Percentiles rank a stretch among this genome's conserved stretches.
Conservation (phyloP, 768 basidiomycete species). For the Rubroboletus pulcherrimus region DNA sequence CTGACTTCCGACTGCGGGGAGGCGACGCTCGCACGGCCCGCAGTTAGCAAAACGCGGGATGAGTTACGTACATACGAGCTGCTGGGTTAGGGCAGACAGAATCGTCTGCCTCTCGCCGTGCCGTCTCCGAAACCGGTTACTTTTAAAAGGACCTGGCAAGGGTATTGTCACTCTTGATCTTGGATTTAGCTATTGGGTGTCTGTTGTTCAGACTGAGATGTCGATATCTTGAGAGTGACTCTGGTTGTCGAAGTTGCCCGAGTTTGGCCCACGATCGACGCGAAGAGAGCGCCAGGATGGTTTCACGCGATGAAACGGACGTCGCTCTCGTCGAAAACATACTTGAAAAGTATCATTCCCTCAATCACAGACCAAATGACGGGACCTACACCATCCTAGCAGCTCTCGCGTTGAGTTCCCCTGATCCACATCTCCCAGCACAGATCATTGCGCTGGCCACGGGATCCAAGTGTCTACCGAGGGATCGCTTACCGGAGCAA, state of each 20-base stretch:
- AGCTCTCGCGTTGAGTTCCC: conserved; percentile 45
- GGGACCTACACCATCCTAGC: conserved; percentile 66
- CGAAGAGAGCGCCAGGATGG: background rate
- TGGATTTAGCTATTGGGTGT: too few relatives aligned
- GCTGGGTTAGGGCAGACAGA: conserved; percentile 24
- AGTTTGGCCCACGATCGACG: too few relatives aligned
- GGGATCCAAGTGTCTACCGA: conserved; percentile 84
- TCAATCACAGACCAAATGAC: conserved; percentile 48
- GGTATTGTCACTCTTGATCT: too few relatives aligned
- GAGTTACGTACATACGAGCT: conserved; percentile 37
- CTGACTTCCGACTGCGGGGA: conserved; percentile 1
- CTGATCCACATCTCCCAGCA: conserved; percentile 15
- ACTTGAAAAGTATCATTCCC: conserved; percentile 40
- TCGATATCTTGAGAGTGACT: too few relatives aligned
- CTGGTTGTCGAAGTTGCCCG: too few relatives aligned
- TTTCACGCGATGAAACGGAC: conserved; percentile 12
- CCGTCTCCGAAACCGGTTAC: background rate
- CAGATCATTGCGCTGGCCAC: conserved; percentile 73
- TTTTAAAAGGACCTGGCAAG: too few relatives aligned
- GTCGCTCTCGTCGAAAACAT: conserved; percentile 36
- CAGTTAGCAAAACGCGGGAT: background rate
- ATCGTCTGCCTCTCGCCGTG: background rate
- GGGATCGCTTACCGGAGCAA: conserved; percentile 48
- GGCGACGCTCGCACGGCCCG: too few relatives aligned
- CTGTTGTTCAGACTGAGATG: too few relatives aligned